phyloP scores from a whole-genome alignment of 805 yeast genomes.

The Wickerhamomyces canadensis region DNA sequence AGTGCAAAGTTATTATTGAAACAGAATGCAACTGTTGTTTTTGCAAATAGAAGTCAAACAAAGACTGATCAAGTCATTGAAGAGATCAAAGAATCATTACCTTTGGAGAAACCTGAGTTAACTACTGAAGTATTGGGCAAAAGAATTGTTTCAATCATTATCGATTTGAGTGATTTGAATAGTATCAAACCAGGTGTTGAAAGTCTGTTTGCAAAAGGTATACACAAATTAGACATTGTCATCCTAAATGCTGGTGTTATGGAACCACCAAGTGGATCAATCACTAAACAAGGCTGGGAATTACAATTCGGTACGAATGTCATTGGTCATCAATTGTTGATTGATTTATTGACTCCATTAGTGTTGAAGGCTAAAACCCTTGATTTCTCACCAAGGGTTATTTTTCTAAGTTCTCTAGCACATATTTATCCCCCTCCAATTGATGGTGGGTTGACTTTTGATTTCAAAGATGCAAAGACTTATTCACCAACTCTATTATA shows the following conservation, averaged over 20 bases:
- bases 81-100: constrained; percentile 21
- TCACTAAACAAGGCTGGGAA: constrained; percentile 41
- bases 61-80: constrained; percentile 28
- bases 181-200: constrained; percentile 34
- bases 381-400: constrained; percentile 31
- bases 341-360: constrained; percentile 33
- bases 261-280: constrained; percentile 31
- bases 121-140: constrained; percentile 11
- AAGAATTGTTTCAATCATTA: constrained; percentile 20
- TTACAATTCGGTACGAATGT: constrained; percentile 41
- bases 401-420: constrained; percentile 40
- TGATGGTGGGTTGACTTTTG: constrained; percentile 32
- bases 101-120: constrained; percentile 10
- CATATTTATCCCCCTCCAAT: constrained; percentile 26
- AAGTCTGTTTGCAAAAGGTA: constrained; percentile 14
- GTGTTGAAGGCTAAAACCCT: constrained; percentile 28
- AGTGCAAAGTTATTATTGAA: constrained; percentile 25
- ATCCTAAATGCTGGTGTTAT: constrained; percentile 43
- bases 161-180: constrained; percentile 36
- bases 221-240: constrained; percentile 29
- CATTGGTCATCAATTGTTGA: constrained; percentile 41
- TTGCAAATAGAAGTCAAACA: constrained; percentile 30
- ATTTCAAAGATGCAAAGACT: constrained; percentile 21
- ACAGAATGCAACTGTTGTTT: constrained; percentile 31
- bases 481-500: constrained; percentile 13